A percentile compares a stretch with the other conserved stretches of the same genome.
These are phyloP conservation scores for Leptographium flavum DNA, from an alignment of 2,329 filamentous ascomycete genomes.

Conservation along the genomic window DNA sequence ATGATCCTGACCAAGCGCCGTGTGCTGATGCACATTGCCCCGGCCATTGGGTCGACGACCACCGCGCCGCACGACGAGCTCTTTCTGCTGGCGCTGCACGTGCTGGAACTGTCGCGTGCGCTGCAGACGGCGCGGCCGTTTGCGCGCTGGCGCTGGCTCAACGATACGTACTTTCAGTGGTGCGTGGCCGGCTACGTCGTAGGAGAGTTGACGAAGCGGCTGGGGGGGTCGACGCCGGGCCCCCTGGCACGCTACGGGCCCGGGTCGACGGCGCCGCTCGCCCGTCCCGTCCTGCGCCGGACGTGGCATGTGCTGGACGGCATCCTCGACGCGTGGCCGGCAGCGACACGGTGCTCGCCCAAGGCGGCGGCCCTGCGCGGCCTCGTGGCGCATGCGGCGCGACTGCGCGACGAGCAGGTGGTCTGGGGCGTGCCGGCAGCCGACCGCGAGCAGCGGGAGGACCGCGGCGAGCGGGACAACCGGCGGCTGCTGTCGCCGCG, in stretches of 20 bases:
- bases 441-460: too few species aligned
- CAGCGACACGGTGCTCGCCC: not conserved
- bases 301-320: not conserved
- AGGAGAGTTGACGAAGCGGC: not conserved
- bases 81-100: conserved; percentile 1
- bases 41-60: too few species aligned
- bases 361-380: not conserved
- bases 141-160: conserved; percentile 3
- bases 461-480: too few species aligned
- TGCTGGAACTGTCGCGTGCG: conserved; percentile 1
- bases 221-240: not conserved
- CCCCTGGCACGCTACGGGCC: too few species aligned
- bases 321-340: conserved; percentile 3
- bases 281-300: not conserved
- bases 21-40: conserved; percentile 1
- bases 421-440: too few species aligned
- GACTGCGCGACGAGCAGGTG: not conserved
- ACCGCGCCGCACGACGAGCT: not conserved
- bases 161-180: conserved; percentile 3
- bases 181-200: conserved; percentile 1
- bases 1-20: conserved; percentile 4
- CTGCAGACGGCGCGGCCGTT: not conserved
- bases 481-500: too few species aligned
- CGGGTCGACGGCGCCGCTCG: not conserved
- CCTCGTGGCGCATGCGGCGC: not conserved